Conservation (phyloP, 2,329 filamentous ascomycete species). For the Fusarium luffae region DNA sequence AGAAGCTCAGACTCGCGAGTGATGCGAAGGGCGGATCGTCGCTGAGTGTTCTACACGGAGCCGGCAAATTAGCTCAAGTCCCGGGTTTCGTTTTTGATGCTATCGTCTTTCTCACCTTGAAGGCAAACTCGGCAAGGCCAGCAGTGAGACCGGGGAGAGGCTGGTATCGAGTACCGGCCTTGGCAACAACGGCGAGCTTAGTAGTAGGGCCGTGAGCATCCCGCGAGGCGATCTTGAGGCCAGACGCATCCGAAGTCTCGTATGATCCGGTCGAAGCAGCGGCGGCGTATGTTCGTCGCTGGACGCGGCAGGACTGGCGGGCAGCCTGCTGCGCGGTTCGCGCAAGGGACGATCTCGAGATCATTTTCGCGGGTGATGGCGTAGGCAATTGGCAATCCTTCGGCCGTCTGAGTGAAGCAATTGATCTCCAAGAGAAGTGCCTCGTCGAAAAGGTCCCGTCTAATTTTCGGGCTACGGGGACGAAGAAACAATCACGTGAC, state of each 20-base stretch:
- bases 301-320: slow-evolving; percentile 68
- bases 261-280: slow-evolving; percentile 78
- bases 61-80: slow-evolving; percentile 60
- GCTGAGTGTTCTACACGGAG: slow-evolving; percentile 77
- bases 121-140: slow-evolving; percentile 93
- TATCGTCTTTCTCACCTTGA: slow-evolving; percentile 74
- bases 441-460: slow-evolving; percentile 57
- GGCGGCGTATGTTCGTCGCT: slow-evolving; percentile 69
- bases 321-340: slow-evolving; percentile 68
- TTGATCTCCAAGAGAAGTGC: slow-evolving; percentile 56
- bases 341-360: slow-evolving; percentile 70
- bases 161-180: slow-evolving; percentile 95
- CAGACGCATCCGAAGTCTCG: slow-evolving; percentile 85
- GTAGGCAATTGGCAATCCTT: slow-evolving; percentile 65
- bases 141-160: slow-evolving; percentile 88
- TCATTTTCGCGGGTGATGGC: slow-evolving; percentile 69
- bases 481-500: slow-evolving; percentile 52
- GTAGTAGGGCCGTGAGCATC: slow-evolving; percentile 90
- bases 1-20: slow-evolving; percentile 95
- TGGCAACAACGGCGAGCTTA: slow-evolving; percentile 89
- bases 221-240: slow-evolving; percentile 92
- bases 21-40: slow-evolving; percentile 91
- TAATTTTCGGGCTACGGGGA: slow-evolving; percentile 56
- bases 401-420: slow-evolving; percentile 55
- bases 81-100: slow-evolving; percentile 16